These are phyloP conservation scores for Trypanosoma boissoni DNA, from an alignment of 208 protist genomes.

Conservation along the genomic window DNA sequence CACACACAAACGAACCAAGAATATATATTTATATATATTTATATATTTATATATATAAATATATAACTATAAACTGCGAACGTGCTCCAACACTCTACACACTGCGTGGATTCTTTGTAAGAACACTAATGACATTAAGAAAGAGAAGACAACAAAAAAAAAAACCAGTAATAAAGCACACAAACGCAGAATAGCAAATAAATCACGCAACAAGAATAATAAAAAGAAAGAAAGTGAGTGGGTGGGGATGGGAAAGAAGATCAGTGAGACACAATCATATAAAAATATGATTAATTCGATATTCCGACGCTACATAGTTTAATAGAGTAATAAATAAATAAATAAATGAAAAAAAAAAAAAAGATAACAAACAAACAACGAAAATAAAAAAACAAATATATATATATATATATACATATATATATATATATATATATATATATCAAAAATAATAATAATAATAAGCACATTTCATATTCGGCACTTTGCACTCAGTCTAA, in stretches of 20 bases:
- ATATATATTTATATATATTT: neutral
- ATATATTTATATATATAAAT: neutral
- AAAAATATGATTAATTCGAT: neutral
- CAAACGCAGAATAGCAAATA: too few species aligned
- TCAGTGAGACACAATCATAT: neutral
- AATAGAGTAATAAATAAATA: neutral
- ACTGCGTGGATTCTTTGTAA: too few species aligned
- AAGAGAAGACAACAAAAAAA: neutral
- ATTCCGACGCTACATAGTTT: neutral
- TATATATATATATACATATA: neutral
- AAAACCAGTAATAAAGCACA: too few species aligned
- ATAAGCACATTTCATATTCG: neutral
- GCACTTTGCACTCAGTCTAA: neutral
- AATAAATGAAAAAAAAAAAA: neutral
- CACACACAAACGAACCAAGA: neutral
- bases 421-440: slow-evolving; percentile 1
- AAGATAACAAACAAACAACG: neutral
- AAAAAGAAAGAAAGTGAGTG: too few species aligned
- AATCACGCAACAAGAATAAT: too few species aligned
- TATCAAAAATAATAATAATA: too few species aligned
- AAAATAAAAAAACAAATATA: neutral
- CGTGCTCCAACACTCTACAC: too few species aligned
- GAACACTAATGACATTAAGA: neutral
- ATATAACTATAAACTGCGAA: neutral
- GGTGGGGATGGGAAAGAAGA: neutral